Percentiles rank a stretch among this genome's conserved stretches.
phyloP scores from a whole-genome alignment of 306 rosid genomes.

The Cajanus cajan region DNA sequence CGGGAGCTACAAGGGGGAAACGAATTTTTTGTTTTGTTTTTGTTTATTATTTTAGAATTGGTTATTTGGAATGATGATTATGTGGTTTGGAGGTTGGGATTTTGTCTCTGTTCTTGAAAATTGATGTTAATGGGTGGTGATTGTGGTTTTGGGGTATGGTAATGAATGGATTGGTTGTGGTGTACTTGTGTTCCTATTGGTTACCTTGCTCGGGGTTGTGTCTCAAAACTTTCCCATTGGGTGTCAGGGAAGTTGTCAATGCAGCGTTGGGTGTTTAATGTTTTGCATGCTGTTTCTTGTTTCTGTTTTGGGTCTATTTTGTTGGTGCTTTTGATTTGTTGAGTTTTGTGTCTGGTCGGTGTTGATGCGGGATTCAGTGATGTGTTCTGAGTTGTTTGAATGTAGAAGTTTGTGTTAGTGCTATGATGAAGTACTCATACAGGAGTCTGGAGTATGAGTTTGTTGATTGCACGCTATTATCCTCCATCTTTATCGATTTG shows the following conservation, averaged over 20 bases:
- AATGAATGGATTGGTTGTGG: too few relatives aligned
- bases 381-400: slow-evolving; percentile 16
- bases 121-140: not conserved
- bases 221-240: not conserved
- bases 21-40: not conserved
- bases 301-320: not conserved
- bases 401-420: not conserved
- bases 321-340: not conserved
- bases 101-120: not conserved
- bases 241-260: not conserved
- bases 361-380: not conserved
- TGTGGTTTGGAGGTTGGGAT: not conserved
- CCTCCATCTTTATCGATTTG: not conserved
- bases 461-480: not conserved
- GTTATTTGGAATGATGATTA: not conserved
- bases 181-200: not conserved
- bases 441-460: not conserved
- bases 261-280: not conserved
- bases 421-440: not conserved
- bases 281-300: not conserved
- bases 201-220: not conserved
- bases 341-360: not conserved
- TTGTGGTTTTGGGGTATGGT: not conserved
- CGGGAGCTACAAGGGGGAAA: not conserved
- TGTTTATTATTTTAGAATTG: not conserved